Evolutionary conservation across 2,329 filamentous ascomycete species (phyloP).

Genomic region (Botrytis hyacinthi): DNA sequence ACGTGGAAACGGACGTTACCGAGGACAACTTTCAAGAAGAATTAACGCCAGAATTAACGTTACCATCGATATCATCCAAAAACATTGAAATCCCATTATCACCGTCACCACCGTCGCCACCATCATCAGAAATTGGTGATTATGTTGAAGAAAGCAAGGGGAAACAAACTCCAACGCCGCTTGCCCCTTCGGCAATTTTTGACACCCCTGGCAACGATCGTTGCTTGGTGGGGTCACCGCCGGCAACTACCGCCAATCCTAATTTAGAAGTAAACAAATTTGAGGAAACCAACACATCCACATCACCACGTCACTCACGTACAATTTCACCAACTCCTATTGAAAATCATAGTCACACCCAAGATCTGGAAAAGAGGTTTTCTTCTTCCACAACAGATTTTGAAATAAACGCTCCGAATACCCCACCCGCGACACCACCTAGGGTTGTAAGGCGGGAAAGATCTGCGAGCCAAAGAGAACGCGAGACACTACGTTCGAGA

Average conservation of each 20-base stretch:
- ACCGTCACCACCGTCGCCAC: conserved; percentile 17
- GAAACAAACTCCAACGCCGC: not conserved
- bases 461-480: conserved; percentile 21
- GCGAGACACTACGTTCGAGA: conserved; percentile 17
- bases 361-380: conserved; percentile 9
- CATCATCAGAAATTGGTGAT: conserved; percentile 15
- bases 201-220: conserved; percentile 20
- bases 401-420: conserved; percentile 18
- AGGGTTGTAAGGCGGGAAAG: conserved; percentile 17
- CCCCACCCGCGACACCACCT: conserved; percentile 21
- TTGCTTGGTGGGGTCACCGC: conserved; percentile 20
- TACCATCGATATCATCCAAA: not conserved
- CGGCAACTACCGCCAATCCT: conserved; percentile 16
- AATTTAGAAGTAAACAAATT: conserved; percentile 21
- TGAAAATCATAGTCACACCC: conserved; percentile 14
- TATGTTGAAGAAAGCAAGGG: conserved; percentile 1
- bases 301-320: conserved; percentile 21
- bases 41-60: not conserved
- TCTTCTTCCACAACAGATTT: conserved; percentile 20
- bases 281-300: conserved; percentile 17
- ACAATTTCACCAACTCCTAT: conserved; percentile 14
- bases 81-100: not conserved
- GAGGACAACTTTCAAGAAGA: not conserved
- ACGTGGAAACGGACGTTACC: not conserved
- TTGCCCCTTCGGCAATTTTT: conserved; percentile 3